phyloP scores from a whole-genome alignment of 2,329 filamentous ascomycete species.

The Colletotrichum sp. region DNA sequence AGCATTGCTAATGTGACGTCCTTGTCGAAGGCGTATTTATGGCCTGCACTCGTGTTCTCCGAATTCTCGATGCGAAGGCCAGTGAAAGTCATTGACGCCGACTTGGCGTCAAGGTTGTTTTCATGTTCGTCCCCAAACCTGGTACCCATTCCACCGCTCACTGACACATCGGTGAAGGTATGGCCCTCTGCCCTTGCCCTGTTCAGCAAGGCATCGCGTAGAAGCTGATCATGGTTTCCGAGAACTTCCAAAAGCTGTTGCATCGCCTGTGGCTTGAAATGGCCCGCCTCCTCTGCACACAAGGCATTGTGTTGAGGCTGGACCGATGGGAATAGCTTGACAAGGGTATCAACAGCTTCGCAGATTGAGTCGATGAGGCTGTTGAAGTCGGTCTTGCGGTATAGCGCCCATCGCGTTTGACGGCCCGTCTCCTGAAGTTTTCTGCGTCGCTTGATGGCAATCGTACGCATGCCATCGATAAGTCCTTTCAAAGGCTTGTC shows the following conservation, averaged over 20 bases:
- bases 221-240: not conserved
- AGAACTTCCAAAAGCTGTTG: not conserved
- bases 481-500: not conserved
- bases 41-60: not conserved
- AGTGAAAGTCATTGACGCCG: not conserved
- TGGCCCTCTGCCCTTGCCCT: not conserved
- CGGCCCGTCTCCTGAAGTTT: fast-evolving
- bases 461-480: not conserved
- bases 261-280: not conserved
- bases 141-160: not conserved
- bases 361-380: not conserved
- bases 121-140: not conserved
- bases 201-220: not conserved
- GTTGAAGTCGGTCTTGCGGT: not conserved
- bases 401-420: not conserved
- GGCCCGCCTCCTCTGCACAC: not conserved
- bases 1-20: not conserved
- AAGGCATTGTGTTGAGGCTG: not conserved
- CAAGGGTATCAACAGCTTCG: not conserved
- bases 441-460: not conserved
- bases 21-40: not conserved
- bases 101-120: not conserved
- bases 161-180: not conserved
- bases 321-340: not conserved
- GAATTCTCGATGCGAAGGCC: not conserved